These are phyloP conservation scores for Xylaria sp. DNA, from an alignment of 2,329 filamentous ascomycete species.

Conservation along the genomic window DNA sequence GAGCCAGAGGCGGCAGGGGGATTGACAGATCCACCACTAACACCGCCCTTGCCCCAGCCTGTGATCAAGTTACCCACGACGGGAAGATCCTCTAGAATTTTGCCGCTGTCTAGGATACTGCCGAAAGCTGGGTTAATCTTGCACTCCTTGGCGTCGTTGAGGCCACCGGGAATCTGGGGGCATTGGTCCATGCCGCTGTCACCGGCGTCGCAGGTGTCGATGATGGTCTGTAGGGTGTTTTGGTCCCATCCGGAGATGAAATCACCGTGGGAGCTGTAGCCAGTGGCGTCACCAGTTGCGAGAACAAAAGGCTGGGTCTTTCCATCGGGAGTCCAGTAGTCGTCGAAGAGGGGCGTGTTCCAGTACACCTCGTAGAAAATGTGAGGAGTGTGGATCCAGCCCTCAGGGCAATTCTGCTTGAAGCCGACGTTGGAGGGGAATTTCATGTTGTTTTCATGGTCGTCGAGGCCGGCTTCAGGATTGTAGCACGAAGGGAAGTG, in stretches of 20 bases:
- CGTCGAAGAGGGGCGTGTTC: slow-evolving; percentile 64
- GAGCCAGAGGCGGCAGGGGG: slow-evolving; percentile 29
- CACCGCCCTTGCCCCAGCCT: slow-evolving; percentile 60
- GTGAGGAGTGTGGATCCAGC: slow-evolving; percentile 66
- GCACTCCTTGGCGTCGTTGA: slow-evolving; percentile 63
- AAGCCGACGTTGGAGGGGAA: slow-evolving; percentile 66
- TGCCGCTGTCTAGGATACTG: slow-evolving; percentile 56
- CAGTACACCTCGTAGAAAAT: slow-evolving; percentile 71
- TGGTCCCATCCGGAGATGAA: slow-evolving; percentile 80
- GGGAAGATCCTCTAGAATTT: slow-evolving; percentile 59
- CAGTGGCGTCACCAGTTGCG: slow-evolving; percentile 75
- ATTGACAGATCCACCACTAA: slow-evolving; percentile 29
- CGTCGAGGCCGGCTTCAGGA: slow-evolving; percentile 66
- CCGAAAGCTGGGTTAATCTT: slow-evolving; percentile 60
- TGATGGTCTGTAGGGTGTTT: slow-evolving; percentile 71
- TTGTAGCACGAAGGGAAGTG: slow-evolving; percentile 82
- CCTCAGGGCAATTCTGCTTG: slow-evolving; percentile 64
- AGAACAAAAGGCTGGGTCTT: slow-evolving; percentile 74
- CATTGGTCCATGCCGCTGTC: slow-evolving; percentile 71
- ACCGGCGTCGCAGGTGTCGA: slow-evolving; percentile 72
- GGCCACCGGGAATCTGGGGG: slow-evolving; percentile 64
- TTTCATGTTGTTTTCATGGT: slow-evolving; percentile 73
- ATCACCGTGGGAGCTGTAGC: slow-evolving; percentile 76
- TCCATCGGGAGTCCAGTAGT: slow-evolving; percentile 65
- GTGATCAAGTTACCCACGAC: slow-evolving; percentile 64